These are phyloP conservation scores for Lojkania enalia DNA, from an alignment of 2,329 filamentous ascomycete species.

Conservation along the genomic window DNA sequence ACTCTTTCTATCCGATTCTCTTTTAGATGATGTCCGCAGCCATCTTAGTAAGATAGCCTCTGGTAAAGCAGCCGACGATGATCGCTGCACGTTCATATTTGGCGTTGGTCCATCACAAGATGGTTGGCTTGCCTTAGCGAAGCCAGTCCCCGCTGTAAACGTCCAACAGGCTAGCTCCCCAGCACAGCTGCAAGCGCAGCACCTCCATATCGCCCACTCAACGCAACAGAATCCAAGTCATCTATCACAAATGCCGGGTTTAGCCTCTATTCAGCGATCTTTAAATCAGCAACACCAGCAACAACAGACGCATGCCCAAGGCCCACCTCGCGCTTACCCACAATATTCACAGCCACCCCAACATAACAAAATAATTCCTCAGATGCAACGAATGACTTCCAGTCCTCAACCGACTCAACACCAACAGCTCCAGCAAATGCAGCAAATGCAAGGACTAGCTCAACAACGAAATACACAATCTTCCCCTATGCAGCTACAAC, in stretches of 20 bases:
- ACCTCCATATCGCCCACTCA: conserved; percentile 12
- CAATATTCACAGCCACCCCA: conserved; percentile 27
- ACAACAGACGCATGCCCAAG: conserved; percentile 14
- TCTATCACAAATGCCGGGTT: conserved; percentile 20
- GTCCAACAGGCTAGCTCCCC: background rate
- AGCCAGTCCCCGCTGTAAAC: conserved; percentile 27
- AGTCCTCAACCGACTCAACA: conserved; percentile 13
- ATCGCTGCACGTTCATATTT: conserved; percentile 47
- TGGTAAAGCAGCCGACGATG: conserved; percentile 29
- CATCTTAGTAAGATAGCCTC: conserved; percentile 36
- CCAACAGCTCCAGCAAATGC: conserved; percentile 24
- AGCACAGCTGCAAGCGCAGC: conserved; percentile 1
- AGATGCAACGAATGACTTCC: conserved; percentile 32
- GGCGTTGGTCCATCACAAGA: conserved; percentile 40
- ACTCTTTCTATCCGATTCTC: conserved; percentile 45
- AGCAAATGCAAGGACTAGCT: conserved; percentile 27
- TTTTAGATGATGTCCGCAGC: conserved; percentile 45
- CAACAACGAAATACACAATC: conserved; percentile 34
- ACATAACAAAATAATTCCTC: conserved; percentile 31
- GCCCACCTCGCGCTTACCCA: conserved; percentile 20
- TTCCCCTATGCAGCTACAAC: conserved; percentile 32
- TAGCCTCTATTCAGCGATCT: conserved; percentile 7
- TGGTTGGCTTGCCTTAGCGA: conserved; percentile 49
- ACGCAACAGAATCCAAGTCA: conserved; percentile 18
- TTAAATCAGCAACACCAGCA: conserved; percentile 16